Evolutionary conservation across 2,329 filamentous ascomycete genomes (phyloP).

Genomic region (Fusarium camptoceras): DNA sequence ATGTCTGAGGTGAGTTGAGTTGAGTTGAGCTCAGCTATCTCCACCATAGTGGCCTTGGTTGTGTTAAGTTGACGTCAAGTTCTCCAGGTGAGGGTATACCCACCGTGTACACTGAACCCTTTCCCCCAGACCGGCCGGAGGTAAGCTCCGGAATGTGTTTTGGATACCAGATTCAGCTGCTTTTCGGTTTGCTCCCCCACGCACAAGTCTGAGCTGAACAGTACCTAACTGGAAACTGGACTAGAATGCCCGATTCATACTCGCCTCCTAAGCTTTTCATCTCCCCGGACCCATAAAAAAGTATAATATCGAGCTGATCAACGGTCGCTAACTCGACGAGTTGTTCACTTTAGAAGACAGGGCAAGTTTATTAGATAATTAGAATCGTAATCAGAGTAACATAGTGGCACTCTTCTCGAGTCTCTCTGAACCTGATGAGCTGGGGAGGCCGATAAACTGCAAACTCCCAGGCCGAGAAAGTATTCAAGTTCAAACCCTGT

Average conservation of each 20-base stretch:
- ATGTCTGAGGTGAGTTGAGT: neutral
- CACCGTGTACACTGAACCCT: neutral
- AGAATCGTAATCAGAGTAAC: neutral
- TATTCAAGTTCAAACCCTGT: constrained; percentile 17
- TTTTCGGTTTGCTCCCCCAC: neutral
- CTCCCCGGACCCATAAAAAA: constrained; percentile 13
- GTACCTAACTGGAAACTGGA: too few species aligned
- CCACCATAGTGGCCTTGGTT: constrained; percentile 3
- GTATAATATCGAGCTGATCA: neutral
- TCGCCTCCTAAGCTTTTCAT: constrained; percentile 4
- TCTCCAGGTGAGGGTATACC: constrained; percentile 18
- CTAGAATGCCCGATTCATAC: neutral
- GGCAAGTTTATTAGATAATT: neutral
- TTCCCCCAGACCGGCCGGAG: constrained; percentile 26
- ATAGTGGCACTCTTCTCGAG: neutral
- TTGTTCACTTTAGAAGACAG: neutral
- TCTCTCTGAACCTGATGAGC: neutral
- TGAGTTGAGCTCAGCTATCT: neutral
- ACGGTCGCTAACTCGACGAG: neutral
- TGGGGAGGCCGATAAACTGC: neutral
- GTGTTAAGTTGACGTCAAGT: constrained; percentile 35
- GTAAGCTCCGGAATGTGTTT: constrained; percentile 21
- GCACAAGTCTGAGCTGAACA: constrained; percentile 4
- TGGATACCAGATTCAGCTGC: neutral
- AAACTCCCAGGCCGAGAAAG: neutral